phyloP scores from a whole-genome alignment of 305 asterid species.

The Fraxinus ornus region DNA sequence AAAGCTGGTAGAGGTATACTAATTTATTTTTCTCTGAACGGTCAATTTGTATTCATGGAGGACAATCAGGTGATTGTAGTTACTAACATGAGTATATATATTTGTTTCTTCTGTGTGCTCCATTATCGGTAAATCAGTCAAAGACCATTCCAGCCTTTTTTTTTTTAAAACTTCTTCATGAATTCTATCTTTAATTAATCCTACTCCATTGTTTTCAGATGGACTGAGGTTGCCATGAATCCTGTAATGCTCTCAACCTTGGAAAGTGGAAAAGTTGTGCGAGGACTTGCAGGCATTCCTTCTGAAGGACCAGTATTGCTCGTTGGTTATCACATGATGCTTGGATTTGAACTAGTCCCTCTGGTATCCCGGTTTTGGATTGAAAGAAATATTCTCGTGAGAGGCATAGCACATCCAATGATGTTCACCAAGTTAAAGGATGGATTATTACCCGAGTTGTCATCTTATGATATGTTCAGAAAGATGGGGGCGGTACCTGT shows the following conservation, averaged over 20 bases:
- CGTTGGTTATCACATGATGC: conserved; percentile 90
- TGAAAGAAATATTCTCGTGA: conserved; percentile 56
- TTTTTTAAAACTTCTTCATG: neutral
- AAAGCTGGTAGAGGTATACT: neutral
- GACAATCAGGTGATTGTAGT: neutral
- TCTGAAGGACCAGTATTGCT: conserved; percentile 74
- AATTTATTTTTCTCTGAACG: neutral
- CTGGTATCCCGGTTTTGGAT: conserved; percentile 57
- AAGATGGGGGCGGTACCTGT: conserved; percentile 88
- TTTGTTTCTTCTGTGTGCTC: neutral
- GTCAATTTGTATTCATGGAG: neutral
- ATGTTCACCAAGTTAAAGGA: conserved; percentile 45
- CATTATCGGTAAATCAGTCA: neutral
- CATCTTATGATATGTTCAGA: conserved; percentile 50
- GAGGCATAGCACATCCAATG: conserved; percentile 81
- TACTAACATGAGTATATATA: conserved; percentile 1
- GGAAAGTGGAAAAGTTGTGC: conserved; percentile 57
- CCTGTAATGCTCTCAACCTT: conserved; percentile 77
- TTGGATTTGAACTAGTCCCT: conserved; percentile 66
- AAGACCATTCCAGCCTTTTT: neutral
- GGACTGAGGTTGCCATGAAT: conserved; percentile 45
- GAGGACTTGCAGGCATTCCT: conserved; percentile 76
- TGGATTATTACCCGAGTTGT: conserved; percentile 52
- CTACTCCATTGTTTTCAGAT: conserved; percentile 35
- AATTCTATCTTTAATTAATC: neutral